Conservation (phyloP, 306 rosid genomes). For the Vicia faba region DNA sequence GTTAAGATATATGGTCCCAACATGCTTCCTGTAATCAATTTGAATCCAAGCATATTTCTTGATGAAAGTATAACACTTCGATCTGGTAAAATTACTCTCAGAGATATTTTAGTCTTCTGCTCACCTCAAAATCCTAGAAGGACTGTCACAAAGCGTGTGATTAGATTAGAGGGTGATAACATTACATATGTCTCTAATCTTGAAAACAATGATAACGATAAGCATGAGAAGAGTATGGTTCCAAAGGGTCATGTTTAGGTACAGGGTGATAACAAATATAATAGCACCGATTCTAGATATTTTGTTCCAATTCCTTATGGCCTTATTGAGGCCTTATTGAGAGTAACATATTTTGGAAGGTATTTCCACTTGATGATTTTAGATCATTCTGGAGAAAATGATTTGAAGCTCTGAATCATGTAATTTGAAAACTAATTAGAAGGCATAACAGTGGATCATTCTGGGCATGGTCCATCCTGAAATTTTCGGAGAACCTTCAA, state of each 20-base stretch:
- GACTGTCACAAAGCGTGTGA: slow-evolving; percentile 55
- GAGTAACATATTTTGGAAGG: slow-evolving; percentile 70
- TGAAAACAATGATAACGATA: slow-evolving; percentile 46
- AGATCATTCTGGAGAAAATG: too few relatives aligned
- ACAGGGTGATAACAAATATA: slow-evolving; percentile 68
- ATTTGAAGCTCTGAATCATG: too few relatives aligned
- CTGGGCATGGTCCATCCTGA: too few relatives aligned
- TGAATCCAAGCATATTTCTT: slow-evolving; percentile 30
- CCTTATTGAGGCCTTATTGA: too few relatives aligned
- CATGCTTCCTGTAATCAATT: slow-evolving; percentile 71
- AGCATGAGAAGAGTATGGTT: slow-evolving; percentile 57
- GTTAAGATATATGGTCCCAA: slow-evolving; percentile 66
- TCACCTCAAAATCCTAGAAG: slow-evolving; percentile 57
- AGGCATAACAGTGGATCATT: too few relatives aligned
- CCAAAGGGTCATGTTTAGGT: slow-evolving; percentile 81
- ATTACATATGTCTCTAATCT: slow-evolving; percentile 60
- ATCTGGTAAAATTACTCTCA: slow-evolving; percentile 47
- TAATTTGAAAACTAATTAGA: too few relatives aligned
- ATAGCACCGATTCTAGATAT: slow-evolving; percentile 59
- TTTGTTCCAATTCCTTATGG: slow-evolving; percentile 80
- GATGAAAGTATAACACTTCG: slow-evolving; percentile 60
- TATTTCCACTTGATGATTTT: too few relatives aligned
- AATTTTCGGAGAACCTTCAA: too few relatives aligned
- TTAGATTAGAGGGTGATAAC: slow-evolving; percentile 74
- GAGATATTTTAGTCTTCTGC: slow-evolving; percentile 62